A percentile compares a stretch with the other conserved stretches of the same genome.
Evolutionary conservation across 2,329 filamentous ascomycete genomes (phyloP).

Genomic region (Verticillium tricorpus): DNA sequence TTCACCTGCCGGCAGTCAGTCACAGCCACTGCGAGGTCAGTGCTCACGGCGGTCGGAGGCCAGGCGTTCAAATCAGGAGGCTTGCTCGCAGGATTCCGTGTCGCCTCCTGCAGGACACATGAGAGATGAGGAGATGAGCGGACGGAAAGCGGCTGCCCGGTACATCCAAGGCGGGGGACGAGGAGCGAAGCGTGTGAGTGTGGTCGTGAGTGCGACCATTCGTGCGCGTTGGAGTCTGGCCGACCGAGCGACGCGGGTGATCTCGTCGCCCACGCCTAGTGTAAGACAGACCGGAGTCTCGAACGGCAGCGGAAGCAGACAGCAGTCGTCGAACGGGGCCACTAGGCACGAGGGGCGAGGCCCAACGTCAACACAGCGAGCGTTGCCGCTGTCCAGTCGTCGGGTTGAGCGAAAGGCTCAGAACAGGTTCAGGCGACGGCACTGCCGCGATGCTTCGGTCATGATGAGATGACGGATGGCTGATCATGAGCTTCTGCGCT

Average conservation of each 20-base stretch:
- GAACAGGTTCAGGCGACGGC: not conserved
- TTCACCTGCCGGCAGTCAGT: not conserved
- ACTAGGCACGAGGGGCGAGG: not conserved
- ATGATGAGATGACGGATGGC: not conserved
- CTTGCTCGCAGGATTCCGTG: slow-evolving; percentile 7
- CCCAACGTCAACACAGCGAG: not conserved
- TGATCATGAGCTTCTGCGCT: not conserved
- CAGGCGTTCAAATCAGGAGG: not conserved
- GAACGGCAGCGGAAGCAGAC: no score
- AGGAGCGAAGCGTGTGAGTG: no score
- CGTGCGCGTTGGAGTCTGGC: no score
- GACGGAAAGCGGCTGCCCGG: no score
- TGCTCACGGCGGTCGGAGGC: not conserved
- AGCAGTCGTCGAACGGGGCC: not conserved
- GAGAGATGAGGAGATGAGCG: not conserved
- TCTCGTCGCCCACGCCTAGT: no score
- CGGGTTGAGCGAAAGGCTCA: not conserved
- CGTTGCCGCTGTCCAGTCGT: not conserved
- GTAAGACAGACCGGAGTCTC: no score
- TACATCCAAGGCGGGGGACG: no score
- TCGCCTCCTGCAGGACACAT: slow-evolving; percentile 11
- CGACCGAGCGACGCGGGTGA: no score
- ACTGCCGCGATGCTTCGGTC: not conserved
- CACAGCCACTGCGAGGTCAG: not conserved
- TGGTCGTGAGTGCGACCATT: no score